A percentile compares a stretch with the other conserved stretches of the same genome.
Evolutionary conservation across 2,329 filamentous ascomycete genomes (phyloP).

Genomic region (Trichoderma breve): DNA sequence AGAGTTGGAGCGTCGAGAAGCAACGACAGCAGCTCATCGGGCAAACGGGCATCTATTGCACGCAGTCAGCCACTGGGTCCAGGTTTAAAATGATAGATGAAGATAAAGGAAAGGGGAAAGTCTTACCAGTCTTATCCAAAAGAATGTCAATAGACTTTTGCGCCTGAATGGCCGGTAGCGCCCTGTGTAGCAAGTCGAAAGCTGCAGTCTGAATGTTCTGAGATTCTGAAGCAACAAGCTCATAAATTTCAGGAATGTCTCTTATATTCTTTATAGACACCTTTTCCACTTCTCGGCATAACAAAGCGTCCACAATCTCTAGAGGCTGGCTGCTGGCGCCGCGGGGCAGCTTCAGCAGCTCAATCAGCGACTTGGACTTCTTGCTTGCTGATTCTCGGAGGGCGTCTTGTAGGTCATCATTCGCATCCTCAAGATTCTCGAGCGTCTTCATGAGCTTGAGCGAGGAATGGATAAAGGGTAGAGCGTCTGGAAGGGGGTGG

Average conservation of each 20-base stretch:
- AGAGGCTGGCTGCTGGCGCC: constrained; percentile 59
- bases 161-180: constrained; percentile 76
- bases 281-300: constrained; percentile 66
- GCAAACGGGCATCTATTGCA: constrained; percentile 61
- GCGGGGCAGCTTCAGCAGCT: constrained; percentile 57
- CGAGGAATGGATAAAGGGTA: constrained; percentile 68
- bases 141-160: constrained; percentile 74
- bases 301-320: constrained; percentile 70
- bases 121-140: constrained; percentile 63
- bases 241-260: constrained; percentile 68
- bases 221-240: constrained; percentile 72
- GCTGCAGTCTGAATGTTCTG: constrained; percentile 74
- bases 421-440: constrained; percentile 65
- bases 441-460: constrained; percentile 68
- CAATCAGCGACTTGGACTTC: constrained; percentile 58
- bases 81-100: accelerated
- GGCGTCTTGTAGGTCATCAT: constrained; percentile 81
- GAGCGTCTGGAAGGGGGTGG: constrained; percentile 44
- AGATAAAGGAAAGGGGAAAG: not conserved
- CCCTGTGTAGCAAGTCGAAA: constrained; percentile 74
- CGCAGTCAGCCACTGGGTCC: not conserved
- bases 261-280: constrained; percentile 61
- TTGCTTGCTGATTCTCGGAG: constrained; percentile 59
- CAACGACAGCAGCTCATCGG: constrained; percentile 80
- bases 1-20: constrained; percentile 74